Conservation (phyloP, 2,329 filamentous ascomycete species). For the Ustilaginoidea virens region DNA sequence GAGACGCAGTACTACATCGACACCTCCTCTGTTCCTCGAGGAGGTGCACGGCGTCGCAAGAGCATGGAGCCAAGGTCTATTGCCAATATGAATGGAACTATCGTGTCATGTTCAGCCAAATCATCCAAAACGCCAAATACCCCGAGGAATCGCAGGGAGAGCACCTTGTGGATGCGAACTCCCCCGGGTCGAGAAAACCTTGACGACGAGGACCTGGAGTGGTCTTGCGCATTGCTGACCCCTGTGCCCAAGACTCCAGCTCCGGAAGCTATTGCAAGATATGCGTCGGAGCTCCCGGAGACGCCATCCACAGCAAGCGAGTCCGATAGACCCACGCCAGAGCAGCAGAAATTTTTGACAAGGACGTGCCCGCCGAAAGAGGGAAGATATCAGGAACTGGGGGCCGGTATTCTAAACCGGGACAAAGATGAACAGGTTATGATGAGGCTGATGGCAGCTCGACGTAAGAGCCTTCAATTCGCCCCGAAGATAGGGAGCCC, state of each 20-base stretch:
- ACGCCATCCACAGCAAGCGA: slow-evolving; percentile 23
- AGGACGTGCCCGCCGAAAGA: slow-evolving; percentile 41
- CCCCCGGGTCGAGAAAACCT: slow-evolving; percentile 28
- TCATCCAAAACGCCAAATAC: slow-evolving; percentile 27
- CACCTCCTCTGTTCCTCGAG: slow-evolving; percentile 49
- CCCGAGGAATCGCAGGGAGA: slow-evolving; percentile 36
- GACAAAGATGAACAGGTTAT: slow-evolving; percentile 42
- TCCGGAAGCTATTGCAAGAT: slow-evolving; percentile 36
- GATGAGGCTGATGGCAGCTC: slow-evolving; percentile 51
- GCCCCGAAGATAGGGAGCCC: slow-evolving; percentile 63
- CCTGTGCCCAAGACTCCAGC: slow-evolving; percentile 44
- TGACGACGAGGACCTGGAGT: slow-evolving; percentile 23
- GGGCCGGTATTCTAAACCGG: slow-evolving; percentile 27
- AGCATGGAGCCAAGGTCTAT: slow-evolving; percentile 66
- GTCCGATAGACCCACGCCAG: slow-evolving; percentile 18
- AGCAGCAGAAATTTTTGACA: slow-evolving; percentile 24
- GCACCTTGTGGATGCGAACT: slow-evolving; percentile 38
- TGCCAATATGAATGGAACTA: slow-evolving; percentile 50
- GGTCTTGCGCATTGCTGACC: slow-evolving; percentile 30
- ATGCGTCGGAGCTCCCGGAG: slow-evolving; percentile 33
- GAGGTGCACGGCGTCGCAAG: slow-evolving; percentile 57
- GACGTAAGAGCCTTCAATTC: slow-evolving; percentile 64
- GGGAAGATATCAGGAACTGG: slow-evolving; percentile 21
- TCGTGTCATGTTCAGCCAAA: slow-evolving; percentile 30
- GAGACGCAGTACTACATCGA: slow-evolving; percentile 57